Evolutionary conservation across 2,329 filamentous ascomycete genomes (phyloP).

Genomic region (Stagonosporopsis cucurbitacearum): DNA sequence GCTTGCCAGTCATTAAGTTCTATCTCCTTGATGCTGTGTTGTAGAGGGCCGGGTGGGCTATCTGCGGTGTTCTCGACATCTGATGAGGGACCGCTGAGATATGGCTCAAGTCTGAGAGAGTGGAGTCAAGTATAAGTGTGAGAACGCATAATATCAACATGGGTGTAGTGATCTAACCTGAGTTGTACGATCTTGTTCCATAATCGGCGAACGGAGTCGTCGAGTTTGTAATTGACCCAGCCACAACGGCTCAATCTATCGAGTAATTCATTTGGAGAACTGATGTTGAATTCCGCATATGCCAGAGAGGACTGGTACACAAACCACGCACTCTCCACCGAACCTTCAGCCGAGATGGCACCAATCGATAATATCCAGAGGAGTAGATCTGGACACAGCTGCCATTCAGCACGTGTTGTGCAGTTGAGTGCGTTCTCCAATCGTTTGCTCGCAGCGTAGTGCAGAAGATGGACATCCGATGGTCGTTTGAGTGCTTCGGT

Average conservation of each 20-base stretch:
- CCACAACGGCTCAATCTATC: conserved; percentile 42
- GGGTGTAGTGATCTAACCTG: conserved; percentile 45
- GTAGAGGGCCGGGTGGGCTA: conserved; percentile 39
- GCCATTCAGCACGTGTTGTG: conserved; percentile 42
- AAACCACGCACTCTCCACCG: conserved; percentile 41
- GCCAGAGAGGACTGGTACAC: conserved; percentile 42
- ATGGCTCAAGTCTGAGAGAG: conserved; percentile 38
- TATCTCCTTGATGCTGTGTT: conserved; percentile 35
- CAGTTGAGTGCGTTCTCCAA: conserved; percentile 46
- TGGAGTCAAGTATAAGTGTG: conserved; percentile 44
- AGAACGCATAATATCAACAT: conserved; percentile 30
- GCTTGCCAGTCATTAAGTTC: conserved; percentile 43
- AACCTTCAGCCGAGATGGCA: conserved; percentile 45
- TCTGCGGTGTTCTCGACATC: conserved; percentile 24
- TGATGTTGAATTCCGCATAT: conserved; percentile 41
- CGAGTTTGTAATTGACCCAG: conserved; percentile 49
- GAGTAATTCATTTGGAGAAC: conserved; percentile 34
- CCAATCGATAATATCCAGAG: conserved; percentile 49
- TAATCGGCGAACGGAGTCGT: conserved; percentile 37
- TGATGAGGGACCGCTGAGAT: conserved; percentile 25
- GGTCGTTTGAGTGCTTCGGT: conserved; percentile 42
- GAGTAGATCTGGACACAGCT: conserved; percentile 42
- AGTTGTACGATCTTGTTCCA: conserved; percentile 42
- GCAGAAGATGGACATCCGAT: conserved; percentile 36
- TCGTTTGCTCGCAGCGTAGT: conserved; percentile 41